These are phyloP conservation scores for Botryotinia calthae DNA, from an alignment of 2,329 filamentous ascomycete genomes.

Conservation along the genomic window DNA sequence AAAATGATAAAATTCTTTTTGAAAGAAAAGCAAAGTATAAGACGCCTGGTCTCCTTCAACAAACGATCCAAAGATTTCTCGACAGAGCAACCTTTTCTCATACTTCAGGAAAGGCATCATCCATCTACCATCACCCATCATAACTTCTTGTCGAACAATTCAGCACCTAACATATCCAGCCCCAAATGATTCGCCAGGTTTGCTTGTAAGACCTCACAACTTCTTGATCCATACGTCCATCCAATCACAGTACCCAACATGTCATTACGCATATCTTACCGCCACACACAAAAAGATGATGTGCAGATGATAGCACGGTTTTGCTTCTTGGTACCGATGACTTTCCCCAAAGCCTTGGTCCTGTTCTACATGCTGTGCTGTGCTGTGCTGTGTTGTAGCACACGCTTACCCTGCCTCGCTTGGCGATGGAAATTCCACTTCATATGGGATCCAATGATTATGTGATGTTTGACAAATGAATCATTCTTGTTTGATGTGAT, in stretches of 20 bases:
- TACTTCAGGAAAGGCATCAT: neutral
- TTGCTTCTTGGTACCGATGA: neutral
- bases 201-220: neutral
- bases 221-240: neutral
- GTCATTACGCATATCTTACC: neutral
- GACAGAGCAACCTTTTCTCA: neutral
- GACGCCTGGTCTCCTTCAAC: neutral
- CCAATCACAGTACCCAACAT: neutral
- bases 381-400: neutral
- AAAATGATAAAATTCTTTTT: neutral
- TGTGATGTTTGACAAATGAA: neutral
- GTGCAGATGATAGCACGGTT: neutral
- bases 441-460: neutral
- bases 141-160: neutral
- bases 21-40: neutral
- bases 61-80: neutral
- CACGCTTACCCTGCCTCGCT: neutral
- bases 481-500: neutral
- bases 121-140: neutral
- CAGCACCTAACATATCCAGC: neutral
- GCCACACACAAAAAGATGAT: neutral
- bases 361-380: neutral
- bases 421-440: slow-evolving; percentile 3
- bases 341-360: neutral
- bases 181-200: neutral